Base-by-base conservation (phyloP, 2,329 filamentous ascomycete species). In the Lasiodiplodia citricola region DNA sequence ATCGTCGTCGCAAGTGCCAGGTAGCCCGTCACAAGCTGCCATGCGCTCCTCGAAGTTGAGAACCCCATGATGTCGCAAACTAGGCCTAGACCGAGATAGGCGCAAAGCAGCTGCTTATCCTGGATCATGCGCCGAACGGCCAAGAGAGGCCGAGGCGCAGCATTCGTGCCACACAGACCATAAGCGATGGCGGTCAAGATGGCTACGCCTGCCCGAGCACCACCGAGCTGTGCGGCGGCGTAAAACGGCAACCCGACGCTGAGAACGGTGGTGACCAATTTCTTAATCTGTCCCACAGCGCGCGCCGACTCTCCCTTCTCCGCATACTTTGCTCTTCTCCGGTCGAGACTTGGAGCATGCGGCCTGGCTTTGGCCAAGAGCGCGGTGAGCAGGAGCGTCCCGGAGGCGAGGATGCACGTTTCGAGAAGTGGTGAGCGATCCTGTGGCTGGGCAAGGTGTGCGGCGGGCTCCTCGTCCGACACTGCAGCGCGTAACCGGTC, bases 211-310 rank as follows among this genome's bases (percentile, higher is more conserved):
- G 85, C 83, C 66, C 84, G 79, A 68, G 84, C 81, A 14, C 85
- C 86, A 10, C 87, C 87, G 14, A 89, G 75, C 68, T 87, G 83
- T 70, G 87, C 80, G 0, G 85, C 76, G 10, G 87, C 85, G 73
- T 87, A 89, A 72, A 87, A 85, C 0, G 87, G 87, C 37, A 89
- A 73, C 3, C 81, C 76, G 25, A 86, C 74, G 21, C 83, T 79
- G 37, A 80, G 68, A n/a, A 80, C 73, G 62, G 79, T 81, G 21
- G 75, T 72, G 18, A 78, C 62, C 21, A 79, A 75, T 47, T 68
- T 57, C 57, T 68, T 18, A 68, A 58, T 35, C 28, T 47, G 65
- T 25, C 65, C 52, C 70, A 44, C 25, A 55, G 54, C 58, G 47
- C 41, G 38, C 18, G 55, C 55, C 50, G 58, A 60, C 55, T 56